Evolutionary conservation across 371 early-diverging fungal species (phyloP), one percentile per base, ranked within the genome.

Genomic region (Mycotypha africana): DNA sequence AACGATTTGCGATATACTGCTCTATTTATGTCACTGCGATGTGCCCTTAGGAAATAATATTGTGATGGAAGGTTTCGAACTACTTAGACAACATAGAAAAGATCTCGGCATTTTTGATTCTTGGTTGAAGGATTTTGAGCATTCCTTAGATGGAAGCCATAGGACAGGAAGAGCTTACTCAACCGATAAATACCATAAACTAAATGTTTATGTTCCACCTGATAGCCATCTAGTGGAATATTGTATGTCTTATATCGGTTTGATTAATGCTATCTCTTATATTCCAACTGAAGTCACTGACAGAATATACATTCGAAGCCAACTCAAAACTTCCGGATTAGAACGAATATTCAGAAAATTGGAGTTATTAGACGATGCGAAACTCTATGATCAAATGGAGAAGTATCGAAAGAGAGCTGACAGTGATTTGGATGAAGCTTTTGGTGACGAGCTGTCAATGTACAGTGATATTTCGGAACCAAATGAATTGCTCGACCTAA

Each of bases 21-120:
- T 88, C n/a, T 85, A 81, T 45, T 52, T 89, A 22, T 89, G 85
- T 55, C 87, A 86, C 57, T 76, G 81, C 53, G 85, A 85, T 49
- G 76, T 80, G 17, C 85, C 85, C 7, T 56, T 62, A 33, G 89
- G 87, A 20, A 86, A 86, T 38, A 69, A 65, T 15, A 46, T 78
- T 25, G 86, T 88, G 6, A 58, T 88, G 35, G 51, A 59, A 46
- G 67, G 60, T 7, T 60, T 81, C 23, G 78, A 78, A 33, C 46
- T 65, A 16, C 54, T 75, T 30, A 58, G 62, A 52, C 62, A 74
- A 26, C 64, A 71, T 46, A 62, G 74, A 51, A 57, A 59, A 22
- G 74, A 78, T 45, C 53, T 64, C 15, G 69, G 72, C 16, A 63
- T 83, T 4, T 89, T 89, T 47, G 85, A 84, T 58, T 76, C 83